Evolutionary conservation across 768 basidiomycete genomes (phyloP).

Genomic region (Serendipita sp.): DNA sequence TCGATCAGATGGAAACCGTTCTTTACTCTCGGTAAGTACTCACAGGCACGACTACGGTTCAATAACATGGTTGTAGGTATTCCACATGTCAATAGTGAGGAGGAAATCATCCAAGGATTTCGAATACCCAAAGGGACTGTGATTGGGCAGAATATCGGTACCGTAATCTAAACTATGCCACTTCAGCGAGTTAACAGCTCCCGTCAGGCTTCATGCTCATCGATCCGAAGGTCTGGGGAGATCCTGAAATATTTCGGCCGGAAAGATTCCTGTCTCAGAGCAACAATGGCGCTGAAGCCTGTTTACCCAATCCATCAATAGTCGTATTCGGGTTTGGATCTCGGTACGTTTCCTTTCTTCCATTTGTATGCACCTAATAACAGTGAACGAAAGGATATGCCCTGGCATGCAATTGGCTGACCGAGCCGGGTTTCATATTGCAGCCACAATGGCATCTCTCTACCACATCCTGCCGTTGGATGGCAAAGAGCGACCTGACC

Average conservation of each 20-base stretch:
- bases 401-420: neutral
- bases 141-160: constrained; percentile 10
- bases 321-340: neutral
- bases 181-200: too few relatives aligned
- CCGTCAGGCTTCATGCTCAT: neutral
- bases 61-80: neutral
- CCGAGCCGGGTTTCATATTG: constrained; percentile 1
- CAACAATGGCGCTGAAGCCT: neutral
- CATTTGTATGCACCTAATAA: neutral
- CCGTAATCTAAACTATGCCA: too few relatives aligned
- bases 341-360: neutral
- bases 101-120: neutral
- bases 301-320: neutral
- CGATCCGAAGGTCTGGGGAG: neutral
- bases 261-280: neutral
- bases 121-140: constrained; percentile 13
- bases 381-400: neutral
- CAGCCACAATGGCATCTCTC: neutral
- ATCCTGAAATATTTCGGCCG: neutral
- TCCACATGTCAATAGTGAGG: constrained; percentile 4
- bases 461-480: neutral
- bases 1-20: neutral
- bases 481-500: neutral
- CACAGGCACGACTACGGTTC: neutral
- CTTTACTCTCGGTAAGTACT: neutral